A percentile compares a stretch with the other conserved stretches of the same genome.
Conservation (phyloP, 1,284 basidiomycete genomes). For the Hypsizygus ulmarius region DNA sequence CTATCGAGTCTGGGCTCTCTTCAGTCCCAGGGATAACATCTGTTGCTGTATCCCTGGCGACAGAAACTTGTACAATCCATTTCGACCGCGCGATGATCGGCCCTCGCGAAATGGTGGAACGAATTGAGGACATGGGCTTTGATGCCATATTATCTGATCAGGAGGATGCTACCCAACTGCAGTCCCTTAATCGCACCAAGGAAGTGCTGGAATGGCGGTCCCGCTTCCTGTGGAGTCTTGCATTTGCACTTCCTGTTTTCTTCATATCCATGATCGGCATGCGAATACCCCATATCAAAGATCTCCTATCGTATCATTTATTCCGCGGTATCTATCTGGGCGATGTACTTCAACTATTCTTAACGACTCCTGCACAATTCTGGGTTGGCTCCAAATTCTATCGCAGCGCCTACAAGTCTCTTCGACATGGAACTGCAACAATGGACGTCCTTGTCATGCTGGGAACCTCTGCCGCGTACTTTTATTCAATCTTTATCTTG, state of each 20-base stretch:
- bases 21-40: slow-evolving; percentile 73
- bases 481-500: slow-evolving; percentile 82
- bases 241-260: slow-evolving; percentile 92
- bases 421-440: slow-evolving; percentile 88
- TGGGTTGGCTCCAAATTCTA: slow-evolving; percentile 92
- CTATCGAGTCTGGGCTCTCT: slow-evolving; percentile 72
- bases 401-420: slow-evolving; percentile 83
- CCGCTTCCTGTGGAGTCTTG: slow-evolving; percentile 75
- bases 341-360: slow-evolving; percentile 76
- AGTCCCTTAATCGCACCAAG: slow-evolving; percentile 87
- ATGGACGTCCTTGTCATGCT: slow-evolving; percentile 98
- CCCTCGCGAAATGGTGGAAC: slow-evolving; percentile 83
- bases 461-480: slow-evolving; percentile 92
- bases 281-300: slow-evolving; percentile 62
- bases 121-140: slow-evolving; percentile 87
- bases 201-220: slow-evolving; percentile 89
- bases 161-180: slow-evolving; percentile 83
- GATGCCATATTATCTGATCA: slow-evolving; percentile 87
- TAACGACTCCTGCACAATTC: slow-evolving; percentile 93
- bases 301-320: slow-evolving; percentile 48
- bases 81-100: slow-evolving; percentile 77
- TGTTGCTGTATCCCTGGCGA: slow-evolving; percentile 72
- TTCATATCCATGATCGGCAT: slow-evolving; percentile 86
- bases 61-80: slow-evolving; percentile 71
- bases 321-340: slow-evolving; percentile 77